Conservation (phyloP, 345 rosid species). For the Brassica cretica region DNA sequence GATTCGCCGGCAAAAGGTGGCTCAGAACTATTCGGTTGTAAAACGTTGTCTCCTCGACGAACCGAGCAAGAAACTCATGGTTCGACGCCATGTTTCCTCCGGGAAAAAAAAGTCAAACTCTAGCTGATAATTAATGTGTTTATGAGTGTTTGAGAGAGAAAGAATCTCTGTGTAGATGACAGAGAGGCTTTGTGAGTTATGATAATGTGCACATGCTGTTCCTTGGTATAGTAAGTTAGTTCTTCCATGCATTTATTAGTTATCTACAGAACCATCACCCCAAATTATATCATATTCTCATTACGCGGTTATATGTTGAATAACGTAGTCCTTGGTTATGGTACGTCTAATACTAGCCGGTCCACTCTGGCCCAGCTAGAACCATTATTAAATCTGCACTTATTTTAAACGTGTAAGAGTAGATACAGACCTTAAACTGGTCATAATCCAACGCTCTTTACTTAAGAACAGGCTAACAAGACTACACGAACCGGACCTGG, state of each 20-base stretch:
- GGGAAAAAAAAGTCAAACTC: not conserved
- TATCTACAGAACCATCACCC: not conserved
- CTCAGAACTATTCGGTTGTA: constrained; percentile 64
- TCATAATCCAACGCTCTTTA: too few species aligned
- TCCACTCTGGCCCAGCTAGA: not conserved
- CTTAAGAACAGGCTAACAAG: too few species aligned
- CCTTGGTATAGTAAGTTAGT: not conserved
- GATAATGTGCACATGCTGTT: not conserved
- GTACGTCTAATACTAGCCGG: not conserved
- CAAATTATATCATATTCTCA: not conserved
- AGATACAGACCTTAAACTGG: not conserved
- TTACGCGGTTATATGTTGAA: not conserved
- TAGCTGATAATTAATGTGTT: not conserved
- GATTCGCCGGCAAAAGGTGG: constrained; percentile 46
- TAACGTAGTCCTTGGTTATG: not conserved
- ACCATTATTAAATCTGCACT: not conserved
- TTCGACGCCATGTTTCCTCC: not conserved
- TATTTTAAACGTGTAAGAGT: not conserved
- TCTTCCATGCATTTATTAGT: not conserved
- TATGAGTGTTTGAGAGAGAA: not conserved
- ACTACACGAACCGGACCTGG: too few species aligned
- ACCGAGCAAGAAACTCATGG: constrained; percentile 36
- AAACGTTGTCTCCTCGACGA: constrained; percentile 49
- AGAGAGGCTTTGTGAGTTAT: not conserved
- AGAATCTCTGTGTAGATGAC: not conserved